phyloP scores from a whole-genome alignment of 176 grass and related monocot genomes.

The Olyra latifolia region DNA sequence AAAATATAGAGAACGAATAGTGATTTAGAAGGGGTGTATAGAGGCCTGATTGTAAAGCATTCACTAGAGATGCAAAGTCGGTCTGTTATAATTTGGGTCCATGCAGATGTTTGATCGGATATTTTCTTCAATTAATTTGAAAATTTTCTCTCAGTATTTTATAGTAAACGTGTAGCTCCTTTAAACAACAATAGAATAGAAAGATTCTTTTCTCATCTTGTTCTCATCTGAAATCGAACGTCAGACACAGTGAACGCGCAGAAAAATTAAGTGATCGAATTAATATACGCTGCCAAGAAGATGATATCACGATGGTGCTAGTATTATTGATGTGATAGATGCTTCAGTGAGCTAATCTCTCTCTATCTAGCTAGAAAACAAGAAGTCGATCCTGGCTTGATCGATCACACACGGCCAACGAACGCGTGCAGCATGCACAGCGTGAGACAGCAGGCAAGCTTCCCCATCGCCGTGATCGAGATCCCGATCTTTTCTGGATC shows the following conservation, averaged over 20 bases:
- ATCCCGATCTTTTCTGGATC: neutral
- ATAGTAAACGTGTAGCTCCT: too few species aligned
- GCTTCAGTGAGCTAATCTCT: neutral
- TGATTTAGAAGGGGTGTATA: too few species aligned
- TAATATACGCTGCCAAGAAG: neutral
- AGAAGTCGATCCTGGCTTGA: neutral
- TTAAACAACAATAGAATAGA: neutral
- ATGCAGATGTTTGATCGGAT: too few species aligned
- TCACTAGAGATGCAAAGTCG: too few species aligned
- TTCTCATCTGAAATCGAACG: neutral
- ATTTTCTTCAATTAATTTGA: too few species aligned
- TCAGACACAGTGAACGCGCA: neutral
- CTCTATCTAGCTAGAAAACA: neutral
- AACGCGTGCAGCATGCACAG: neutral
- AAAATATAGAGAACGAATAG: too few species aligned
- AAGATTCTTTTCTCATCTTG: neutral
- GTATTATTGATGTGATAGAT: neutral
- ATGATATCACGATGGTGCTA: neutral
- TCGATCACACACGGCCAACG: neutral
- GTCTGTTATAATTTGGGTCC: too few species aligned
- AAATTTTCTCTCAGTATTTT: too few species aligned
- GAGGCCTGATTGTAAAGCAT: too few species aligned
- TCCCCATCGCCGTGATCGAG: neutral
- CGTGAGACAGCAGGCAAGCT: neutral
- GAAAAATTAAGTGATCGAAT: neutral